Base-by-base conservation (phyloP, 306 rosid genomes). In the Clitoria ternatea region DNA sequence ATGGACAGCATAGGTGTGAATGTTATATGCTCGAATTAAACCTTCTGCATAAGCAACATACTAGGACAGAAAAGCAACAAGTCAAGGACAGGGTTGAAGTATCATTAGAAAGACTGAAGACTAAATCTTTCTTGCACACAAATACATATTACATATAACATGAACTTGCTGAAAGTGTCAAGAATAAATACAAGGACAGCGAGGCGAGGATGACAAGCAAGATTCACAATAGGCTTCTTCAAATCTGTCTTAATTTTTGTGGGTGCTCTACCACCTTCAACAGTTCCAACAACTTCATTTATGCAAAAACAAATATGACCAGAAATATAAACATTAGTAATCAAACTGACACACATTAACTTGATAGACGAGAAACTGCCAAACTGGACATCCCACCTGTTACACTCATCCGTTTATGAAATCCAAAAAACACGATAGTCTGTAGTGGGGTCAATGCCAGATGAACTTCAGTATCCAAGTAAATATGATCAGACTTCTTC, bases 161-260 rank as follows among this genome's bases (percentile, higher is more conserved):
- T 7, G 83, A 71, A 48, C 72, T 18, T 44, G 24, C 62, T 13
- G 40, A 19, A 60, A 19, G 30, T 65, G 70, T 66, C 10, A 37
- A 19, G n/a, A 69, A 66, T 48, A 71, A 17, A 42, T 89, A 94
- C 97, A 85, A 94, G 74, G 32, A 90, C 88, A 32, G 99, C 96
- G 63, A 85, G 97, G 74, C 99, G 97, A 79, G 99, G 99, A 84
- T 95, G 97, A 83, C 99, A 95, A 45, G 97, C 92, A 80, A 95
- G 91, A 83, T 95, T 95, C 80, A 95, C 92, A 81, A 95, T 59
- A 56, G 99, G 96, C 76, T 91, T 95, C 87, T 95, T 95, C 86
- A 95, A 75, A 79, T 95, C 99, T 74, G 99, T 79, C 84, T 95
- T 95, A 71, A 95, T 91, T 81, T 91, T 95, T 73, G 99, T 95